Percentiles rank a stretch among this genome's conserved stretches.
phyloP scores from a whole-genome alignment of 2,329 filamentous ascomycete species.

The Aspergillus melleus region DNA sequence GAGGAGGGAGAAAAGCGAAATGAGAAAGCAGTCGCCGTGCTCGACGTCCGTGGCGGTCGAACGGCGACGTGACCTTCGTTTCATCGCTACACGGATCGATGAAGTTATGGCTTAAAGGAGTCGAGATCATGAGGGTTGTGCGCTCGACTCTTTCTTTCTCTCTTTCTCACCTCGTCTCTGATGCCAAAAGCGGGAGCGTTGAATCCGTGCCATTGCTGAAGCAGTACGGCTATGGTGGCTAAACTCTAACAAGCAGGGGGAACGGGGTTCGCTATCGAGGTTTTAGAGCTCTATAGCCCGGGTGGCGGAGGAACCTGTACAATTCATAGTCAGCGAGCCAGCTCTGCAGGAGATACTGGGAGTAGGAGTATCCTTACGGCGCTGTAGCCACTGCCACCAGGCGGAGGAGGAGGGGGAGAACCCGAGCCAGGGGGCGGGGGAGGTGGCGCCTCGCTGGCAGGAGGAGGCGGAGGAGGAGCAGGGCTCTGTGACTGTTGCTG shows the following conservation, averaged over 20 bases:
- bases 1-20: too few relatives aligned
- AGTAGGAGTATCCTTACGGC: slow-evolving; percentile 52
- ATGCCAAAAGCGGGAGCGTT: too few relatives aligned
- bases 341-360: background rate
- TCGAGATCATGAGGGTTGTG: too few relatives aligned
- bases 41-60: background rate
- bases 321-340: background rate
- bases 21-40: too few relatives aligned
- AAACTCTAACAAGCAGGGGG: background rate
- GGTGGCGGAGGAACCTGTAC: slow-evolving; percentile 22
- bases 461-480: slow-evolving; percentile 58
- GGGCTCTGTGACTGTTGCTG: slow-evolving; percentile 40
- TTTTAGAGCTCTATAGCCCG: slow-evolving; percentile 13
- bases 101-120: too few relatives aligned
- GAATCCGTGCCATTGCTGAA: too few relatives aligned
- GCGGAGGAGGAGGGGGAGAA: slow-evolving; percentile 60
- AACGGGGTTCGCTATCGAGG: background rate
- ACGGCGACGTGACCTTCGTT: background rate
- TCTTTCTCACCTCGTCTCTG: too few relatives aligned
- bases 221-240: too few relatives aligned
- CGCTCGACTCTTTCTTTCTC: too few relatives aligned
- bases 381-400: slow-evolving; percentile 59
- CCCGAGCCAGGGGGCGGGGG: slow-evolving; percentile 64
- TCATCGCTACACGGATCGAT: too few relatives aligned
- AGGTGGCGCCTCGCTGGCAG: slow-evolving; percentile 54